Base-by-base conservation (phyloP, 1,284 basidiomycete species). In the Singerocomus rubriflavus region DNA sequence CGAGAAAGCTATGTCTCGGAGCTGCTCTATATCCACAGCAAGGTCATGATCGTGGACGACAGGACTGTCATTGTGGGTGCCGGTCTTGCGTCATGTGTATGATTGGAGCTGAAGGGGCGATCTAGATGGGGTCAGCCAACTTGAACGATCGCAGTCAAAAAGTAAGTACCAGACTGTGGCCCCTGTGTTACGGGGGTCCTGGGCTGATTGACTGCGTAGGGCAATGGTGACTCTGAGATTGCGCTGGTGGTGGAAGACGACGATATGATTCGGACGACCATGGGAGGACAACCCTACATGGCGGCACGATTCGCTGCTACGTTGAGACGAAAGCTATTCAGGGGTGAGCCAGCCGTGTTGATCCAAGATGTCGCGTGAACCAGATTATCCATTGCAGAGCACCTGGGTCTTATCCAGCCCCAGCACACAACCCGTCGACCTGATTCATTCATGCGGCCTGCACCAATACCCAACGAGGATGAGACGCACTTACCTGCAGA, bases 1-100 rank as follows among this genome's bases (percentile, higher is more conserved):
- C 1, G 46, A 38, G 48, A 38, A 53, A 88, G 86, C 53, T 89
- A 85, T 66, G 84, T 94, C 17, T 85, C 90, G 10, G 91, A 95
- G 74, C 67, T 92, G 58, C 69, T 89, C 16, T 88, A 90, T 61
- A 91, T 91, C 55, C 87, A 92, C 66, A 82, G 80, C 30, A 89
- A 91, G 72, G 62, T 96, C 25, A 94, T 97, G 93, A 91, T 97
- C 53, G 91, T 96, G 21, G 94, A 98, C 63, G 94, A 97, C 66
- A 77, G 82, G 16, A 77, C 84, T 33, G 91, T 95, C 34, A 91
- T 97, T 59, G 88, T 91, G 57, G 53, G 87, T 76, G 11, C 17
- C 37, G 2, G 21, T 26, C 35, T 45, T 4, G 25, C 46, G 35
- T 13, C 3, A 7, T 42, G 29, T 3, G n/a, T 36, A 10, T 37